These are phyloP conservation scores for Chaetomium olivaceum DNA, from an alignment of 2,329 filamentous ascomycete species.

Conservation along the genomic window DNA sequence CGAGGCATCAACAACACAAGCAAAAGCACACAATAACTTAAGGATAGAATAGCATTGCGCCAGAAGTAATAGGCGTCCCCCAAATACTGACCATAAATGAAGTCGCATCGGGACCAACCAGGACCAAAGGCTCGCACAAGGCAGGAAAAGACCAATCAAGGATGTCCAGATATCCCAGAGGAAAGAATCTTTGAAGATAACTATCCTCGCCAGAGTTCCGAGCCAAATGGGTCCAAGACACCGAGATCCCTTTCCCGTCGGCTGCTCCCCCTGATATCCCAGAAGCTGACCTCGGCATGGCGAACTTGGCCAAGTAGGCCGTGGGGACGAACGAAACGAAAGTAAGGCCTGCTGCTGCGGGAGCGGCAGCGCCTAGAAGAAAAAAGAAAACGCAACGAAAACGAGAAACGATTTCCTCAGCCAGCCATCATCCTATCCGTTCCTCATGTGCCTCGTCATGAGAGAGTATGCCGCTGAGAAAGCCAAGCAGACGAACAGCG, in stretches of 20 bases:
- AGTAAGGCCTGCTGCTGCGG: not conserved
- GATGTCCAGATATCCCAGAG: not conserved
- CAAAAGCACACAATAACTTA: not conserved
- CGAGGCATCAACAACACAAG: not conserved
- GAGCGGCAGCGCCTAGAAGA: not conserved
- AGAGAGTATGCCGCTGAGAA: slow-evolving; percentile 22
- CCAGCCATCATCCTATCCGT: slow-evolving; percentile 20
- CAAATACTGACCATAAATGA: not conserved
- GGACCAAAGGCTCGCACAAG: not conserved
- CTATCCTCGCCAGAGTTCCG: slow-evolving; percentile 2
- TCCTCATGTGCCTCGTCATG: slow-evolving; percentile 18
- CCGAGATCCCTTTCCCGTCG: not conserved
- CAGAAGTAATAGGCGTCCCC: slow-evolving; percentile 11
- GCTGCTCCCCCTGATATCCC: not conserved
- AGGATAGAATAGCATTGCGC: slow-evolving; percentile 15
- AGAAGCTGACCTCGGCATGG: not conserved
- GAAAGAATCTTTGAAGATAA: slow-evolving; percentile 19
- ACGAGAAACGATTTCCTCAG: slow-evolving; percentile 14
- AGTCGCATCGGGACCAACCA: not conserved
- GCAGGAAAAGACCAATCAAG: not conserved
- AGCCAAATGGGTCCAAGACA: not conserved
- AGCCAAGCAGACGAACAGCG: slow-evolving; percentile 22
- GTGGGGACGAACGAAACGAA: slow-evolving; percentile 17
- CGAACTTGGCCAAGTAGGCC: not conserved
- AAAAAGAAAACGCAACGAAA: not conserved